phyloP scores from a whole-genome alignment of 1,284 basidiomycete species.

The Veloboletus limbatus region DNA sequence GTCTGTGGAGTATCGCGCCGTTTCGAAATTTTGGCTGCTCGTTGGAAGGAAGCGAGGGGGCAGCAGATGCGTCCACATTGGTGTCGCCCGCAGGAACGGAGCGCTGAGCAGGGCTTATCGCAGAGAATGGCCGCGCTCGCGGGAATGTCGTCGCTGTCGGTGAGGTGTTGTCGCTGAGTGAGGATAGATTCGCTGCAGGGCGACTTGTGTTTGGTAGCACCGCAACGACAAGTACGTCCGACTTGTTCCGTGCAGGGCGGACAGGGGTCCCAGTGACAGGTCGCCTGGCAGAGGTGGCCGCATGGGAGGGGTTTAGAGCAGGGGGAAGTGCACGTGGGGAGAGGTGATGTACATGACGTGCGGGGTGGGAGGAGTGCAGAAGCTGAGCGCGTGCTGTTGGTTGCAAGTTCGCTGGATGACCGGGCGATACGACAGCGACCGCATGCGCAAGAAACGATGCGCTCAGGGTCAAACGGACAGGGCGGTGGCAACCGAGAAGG shows the following conservation, averaged over 20 bases:
- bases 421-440: slow-evolving; percentile 56
- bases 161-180: not conserved
- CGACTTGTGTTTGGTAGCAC: slow-evolving; percentile 55
- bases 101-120: slow-evolving; percentile 69
- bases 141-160: slow-evolving; percentile 12
- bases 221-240: slow-evolving; percentile 78
- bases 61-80: slow-evolving; percentile 83
- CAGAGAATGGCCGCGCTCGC: slow-evolving; percentile 64
- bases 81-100: slow-evolving; percentile 79
- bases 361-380: slow-evolving; percentile 43
- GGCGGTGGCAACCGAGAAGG: slow-evolving; percentile 54
- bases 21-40: slow-evolving; percentile 55
- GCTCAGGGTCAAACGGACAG: slow-evolving; percentile 73
- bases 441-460: slow-evolving; percentile 78
- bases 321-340: slow-evolving; percentile 72
- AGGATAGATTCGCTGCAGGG: slow-evolving; percentile 41
- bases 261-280: slow-evolving; percentile 64
- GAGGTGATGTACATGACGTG: slow-evolving; percentile 62
- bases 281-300: slow-evolving; percentile 69
- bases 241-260: slow-evolving; percentile 71
- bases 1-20: slow-evolving; percentile 34
- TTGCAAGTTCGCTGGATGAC: slow-evolving; percentile 35
- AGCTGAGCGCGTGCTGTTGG: not conserved
- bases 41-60: slow-evolving; percentile 62
- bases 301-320: slow-evolving; percentile 64